phyloP scores from a whole-genome alignment of 2,329 filamentous ascomycete species.

The Cytospora mali region DNA sequence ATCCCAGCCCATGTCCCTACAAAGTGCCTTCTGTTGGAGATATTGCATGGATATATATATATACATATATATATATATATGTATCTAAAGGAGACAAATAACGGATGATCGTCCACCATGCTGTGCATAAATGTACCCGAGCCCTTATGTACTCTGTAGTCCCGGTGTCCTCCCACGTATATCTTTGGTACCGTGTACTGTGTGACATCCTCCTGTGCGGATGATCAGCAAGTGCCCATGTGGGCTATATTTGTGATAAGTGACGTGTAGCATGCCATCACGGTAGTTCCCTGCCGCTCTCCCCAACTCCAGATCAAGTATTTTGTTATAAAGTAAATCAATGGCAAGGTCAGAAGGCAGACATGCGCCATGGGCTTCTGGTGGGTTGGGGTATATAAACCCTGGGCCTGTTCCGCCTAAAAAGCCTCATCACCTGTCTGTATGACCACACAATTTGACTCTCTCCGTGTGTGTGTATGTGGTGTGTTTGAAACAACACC shows the following conservation, averaged over 20 bases:
- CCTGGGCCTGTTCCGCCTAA: not conserved
- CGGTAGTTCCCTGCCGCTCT: constrained; percentile 1
- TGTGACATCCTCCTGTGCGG: not conserved
- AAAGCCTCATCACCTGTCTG: constrained; percentile 5
- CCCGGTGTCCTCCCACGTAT: not conserved
- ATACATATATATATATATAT: too few relatives aligned
- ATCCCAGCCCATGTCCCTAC: not conserved
- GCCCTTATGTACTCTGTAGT: not conserved
- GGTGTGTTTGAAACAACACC: not conserved
- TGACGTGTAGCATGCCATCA: constrained; percentile 15
- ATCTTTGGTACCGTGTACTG: not conserved
- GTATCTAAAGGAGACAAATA: not conserved
- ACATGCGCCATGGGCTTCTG: constrained; percentile 2
- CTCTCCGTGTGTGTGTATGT: too few relatives aligned
- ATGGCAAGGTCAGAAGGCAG: not conserved
- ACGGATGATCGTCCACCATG: not conserved
- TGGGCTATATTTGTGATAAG: too few relatives aligned
- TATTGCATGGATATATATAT: too few relatives aligned
- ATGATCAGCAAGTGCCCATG: not conserved
- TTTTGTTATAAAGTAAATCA: constrained; percentile 12
- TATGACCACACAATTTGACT: not conserved
- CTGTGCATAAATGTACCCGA: not conserved
- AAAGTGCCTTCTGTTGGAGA: not conserved
- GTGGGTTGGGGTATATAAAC: constrained; percentile 14
- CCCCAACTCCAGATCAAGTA: not conserved